phyloP scores from a whole-genome alignment of 495 filamentous ascomycete species.

The Neurospora sp. region DNA sequence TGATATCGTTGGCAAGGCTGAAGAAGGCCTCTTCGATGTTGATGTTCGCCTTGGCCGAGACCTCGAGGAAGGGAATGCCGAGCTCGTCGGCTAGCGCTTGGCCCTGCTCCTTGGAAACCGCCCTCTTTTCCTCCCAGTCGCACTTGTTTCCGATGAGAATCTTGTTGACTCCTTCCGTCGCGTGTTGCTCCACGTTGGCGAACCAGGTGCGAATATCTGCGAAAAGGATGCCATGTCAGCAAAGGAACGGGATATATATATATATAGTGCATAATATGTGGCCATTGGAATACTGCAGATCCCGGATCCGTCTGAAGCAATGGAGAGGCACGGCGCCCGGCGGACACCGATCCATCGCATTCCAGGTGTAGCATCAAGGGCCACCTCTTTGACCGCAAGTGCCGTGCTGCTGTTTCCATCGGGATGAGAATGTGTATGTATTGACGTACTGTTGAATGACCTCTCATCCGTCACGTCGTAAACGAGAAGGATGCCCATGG shows the following conservation, averaged over 20 bases:
- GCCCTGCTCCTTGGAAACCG: constrained; percentile 83
- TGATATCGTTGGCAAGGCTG: constrained; percentile 90
- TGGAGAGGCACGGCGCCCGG: neutral
- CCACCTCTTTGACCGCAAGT: neutral
- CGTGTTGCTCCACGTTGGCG: constrained; percentile 97
- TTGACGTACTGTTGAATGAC: constrained; percentile 85
- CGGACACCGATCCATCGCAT: neutral
- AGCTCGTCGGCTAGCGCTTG: constrained; percentile 92
- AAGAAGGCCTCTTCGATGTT: constrained; percentile 99
- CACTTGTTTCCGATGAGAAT: constrained; percentile 99
- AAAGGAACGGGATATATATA: neutral
- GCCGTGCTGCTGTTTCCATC: neutral
- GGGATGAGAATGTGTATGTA: neutral
- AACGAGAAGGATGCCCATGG: constrained; percentile 96
- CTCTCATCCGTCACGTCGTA: constrained; percentile 98
- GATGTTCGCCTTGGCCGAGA: constrained; percentile 97
- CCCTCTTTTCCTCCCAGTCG: constrained; percentile 98
- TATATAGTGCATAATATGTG: neutral
- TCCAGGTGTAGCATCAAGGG: neutral
- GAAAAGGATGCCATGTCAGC: neutral
- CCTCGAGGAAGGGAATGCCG: constrained; percentile 96
- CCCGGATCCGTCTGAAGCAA: neutral
- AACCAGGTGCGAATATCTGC: constrained; percentile 98
- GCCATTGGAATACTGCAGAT: no score
- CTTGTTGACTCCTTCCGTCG: constrained; percentile 98